Conservation (phyloP, 2,329 filamentous ascomycete species). For the Calonectria fujianensis region DNA sequence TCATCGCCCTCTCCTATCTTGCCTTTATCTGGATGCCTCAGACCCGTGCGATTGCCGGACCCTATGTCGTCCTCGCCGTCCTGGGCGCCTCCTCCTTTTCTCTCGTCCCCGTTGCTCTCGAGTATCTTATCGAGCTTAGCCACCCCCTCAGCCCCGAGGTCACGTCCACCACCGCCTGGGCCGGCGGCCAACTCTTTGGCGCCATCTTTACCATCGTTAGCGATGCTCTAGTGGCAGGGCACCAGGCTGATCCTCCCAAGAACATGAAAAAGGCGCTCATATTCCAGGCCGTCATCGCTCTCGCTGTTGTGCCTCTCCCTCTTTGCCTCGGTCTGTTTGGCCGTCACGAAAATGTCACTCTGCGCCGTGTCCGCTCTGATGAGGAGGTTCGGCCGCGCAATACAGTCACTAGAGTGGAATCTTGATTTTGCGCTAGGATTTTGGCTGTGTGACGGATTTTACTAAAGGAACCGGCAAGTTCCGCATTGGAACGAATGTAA, state of each 20-base stretch:
- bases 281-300: constrained; percentile 84
- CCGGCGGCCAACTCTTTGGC: constrained; percentile 88
- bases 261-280: constrained; percentile 86
- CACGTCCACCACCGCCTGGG: constrained; percentile 89
- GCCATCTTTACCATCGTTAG: constrained; percentile 89
- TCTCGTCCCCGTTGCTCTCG: constrained; percentile 88
- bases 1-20: constrained; percentile 84
- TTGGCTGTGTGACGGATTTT: not conserved
- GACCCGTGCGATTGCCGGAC: constrained; percentile 77
- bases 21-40: constrained; percentile 85
- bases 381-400: constrained; percentile 50
- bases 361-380: constrained; percentile 71
- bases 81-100: constrained; percentile 88
- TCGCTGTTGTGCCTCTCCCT: constrained; percentile 79
- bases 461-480: not conserved
- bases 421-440: not conserved
- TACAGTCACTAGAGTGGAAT: constrained; percentile 46
- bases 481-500: not conserved
- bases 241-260: constrained; percentile 73
- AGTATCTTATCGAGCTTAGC: constrained; percentile 90
- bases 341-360: constrained; percentile 67
- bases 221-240: constrained; percentile 80
- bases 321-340: constrained; percentile 84
- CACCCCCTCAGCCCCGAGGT: constrained; percentile 92
- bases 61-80: constrained; percentile 84